Percentiles rank a stretch among this genome's conserved stretches.
phyloP scores from a whole-genome alignment of 306 rosid genomes.

The Rosa rugosa region DNA sequence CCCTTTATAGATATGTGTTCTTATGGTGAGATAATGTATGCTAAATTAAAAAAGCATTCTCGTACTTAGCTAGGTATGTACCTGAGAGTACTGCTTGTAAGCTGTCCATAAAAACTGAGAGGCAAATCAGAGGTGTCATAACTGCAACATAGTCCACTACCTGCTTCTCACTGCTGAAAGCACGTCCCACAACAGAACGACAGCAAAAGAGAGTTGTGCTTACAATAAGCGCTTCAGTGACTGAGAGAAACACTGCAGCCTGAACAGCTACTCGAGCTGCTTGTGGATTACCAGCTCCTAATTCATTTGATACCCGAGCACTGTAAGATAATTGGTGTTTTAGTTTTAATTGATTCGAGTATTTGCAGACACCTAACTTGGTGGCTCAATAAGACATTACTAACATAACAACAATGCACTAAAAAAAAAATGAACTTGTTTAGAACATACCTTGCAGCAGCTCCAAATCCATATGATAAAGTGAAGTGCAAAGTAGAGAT shows the following conservation, averaged over 20 bases:
- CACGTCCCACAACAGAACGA: constrained; percentile 46
- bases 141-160: constrained; percentile 42
- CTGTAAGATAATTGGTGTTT: constrained; percentile 26
- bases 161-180: constrained; percentile 51
- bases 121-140: constrained; percentile 52
- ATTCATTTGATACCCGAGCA: constrained; percentile 63
- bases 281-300: constrained; percentile 61
- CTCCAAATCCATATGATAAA: constrained; percentile 61
- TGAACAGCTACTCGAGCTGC: constrained; percentile 42
- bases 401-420: too few species aligned
- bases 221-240: constrained; percentile 37
- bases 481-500: constrained; percentile 61
- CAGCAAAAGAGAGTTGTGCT: constrained; percentile 36
- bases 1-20: constrained; percentile 20
- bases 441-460: constrained; percentile 52
- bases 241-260: constrained; percentile 37
- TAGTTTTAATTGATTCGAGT: background rate
- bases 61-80: background rate
- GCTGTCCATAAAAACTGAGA: constrained; percentile 44
- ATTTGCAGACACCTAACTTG: background rate
- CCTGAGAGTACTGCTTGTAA: constrained; percentile 39
- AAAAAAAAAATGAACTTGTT: background rate
- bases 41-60: background rate
- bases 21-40: background rate
- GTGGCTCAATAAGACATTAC: background rate